Conservation (phyloP, 148 eudicot species). For the Fagopyrum esculentum region DNA sequence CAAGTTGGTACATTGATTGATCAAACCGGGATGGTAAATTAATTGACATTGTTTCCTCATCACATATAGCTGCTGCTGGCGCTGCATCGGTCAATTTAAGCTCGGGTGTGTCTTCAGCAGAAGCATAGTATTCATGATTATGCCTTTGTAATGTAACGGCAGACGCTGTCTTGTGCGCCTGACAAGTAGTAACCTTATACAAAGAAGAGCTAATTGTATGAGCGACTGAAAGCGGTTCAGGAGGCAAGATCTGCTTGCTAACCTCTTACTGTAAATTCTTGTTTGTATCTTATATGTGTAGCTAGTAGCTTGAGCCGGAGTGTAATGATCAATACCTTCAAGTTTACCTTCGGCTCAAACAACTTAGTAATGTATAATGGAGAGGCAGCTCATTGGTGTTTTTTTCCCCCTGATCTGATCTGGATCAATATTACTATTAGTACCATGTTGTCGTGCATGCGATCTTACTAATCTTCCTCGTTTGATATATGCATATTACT, state of each 20-base stretch:
- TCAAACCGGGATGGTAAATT: conserved; percentile 62
- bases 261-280: conserved; percentile 11
- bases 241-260: conserved; percentile 11
- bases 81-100: conserved; percentile 11
- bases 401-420: not conserved
- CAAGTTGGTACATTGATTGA: conserved; percentile 81
- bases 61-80: not conserved
- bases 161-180: conserved; percentile 1
- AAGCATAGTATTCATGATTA: conserved; percentile 3
- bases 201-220: conserved; percentile 1
- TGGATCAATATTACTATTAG: not conserved
- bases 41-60: conserved; percentile 27
- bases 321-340: not conserved
- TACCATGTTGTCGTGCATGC: not conserved
- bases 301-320: conserved; percentile 2
- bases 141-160: not conserved
- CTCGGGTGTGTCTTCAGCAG: conserved; percentile 7
- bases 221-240: conserved; percentile 5
- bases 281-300: conserved; percentile 3
- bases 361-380: not conserved
- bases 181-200: conserved; percentile 2
- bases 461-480: too few relatives aligned
- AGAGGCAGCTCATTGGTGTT: not conserved
- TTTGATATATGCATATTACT: too few relatives aligned
- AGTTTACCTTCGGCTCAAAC: not conserved